phyloP scores from a whole-genome alignment of 805 yeast species.

The Candida nemodendra region DNA sequence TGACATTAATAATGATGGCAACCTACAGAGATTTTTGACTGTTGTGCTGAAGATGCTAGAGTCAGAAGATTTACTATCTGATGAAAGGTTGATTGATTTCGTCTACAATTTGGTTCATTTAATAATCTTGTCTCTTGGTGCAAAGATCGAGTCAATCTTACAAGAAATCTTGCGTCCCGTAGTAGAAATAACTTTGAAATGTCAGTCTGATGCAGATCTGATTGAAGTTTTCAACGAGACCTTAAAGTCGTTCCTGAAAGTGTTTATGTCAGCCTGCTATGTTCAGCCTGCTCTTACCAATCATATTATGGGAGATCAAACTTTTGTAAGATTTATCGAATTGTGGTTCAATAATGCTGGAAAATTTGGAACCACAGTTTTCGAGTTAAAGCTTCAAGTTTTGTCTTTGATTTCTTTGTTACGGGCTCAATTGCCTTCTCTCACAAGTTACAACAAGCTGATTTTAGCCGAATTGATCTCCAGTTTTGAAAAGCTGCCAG shows the following conservation, averaged over 20 bases:
- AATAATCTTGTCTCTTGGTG: conserved; percentile 17
- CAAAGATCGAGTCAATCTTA: conserved; percentile 18
- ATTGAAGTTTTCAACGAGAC: conserved; percentile 18
- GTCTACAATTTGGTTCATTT: conserved; percentile 15
- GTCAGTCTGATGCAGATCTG: conserved; percentile 14
- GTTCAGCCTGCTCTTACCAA: conserved; percentile 39
- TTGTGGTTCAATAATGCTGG: conserved; percentile 49
- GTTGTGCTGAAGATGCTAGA: conserved; percentile 21
- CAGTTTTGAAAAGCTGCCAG: conserved; percentile 45
- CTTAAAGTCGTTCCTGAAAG: conserved; percentile 35
- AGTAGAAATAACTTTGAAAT: conserved; percentile 34
- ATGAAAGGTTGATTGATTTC: conserved; percentile 23
- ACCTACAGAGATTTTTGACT: conserved; percentile 23
- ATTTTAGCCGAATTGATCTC: conserved; percentile 38
- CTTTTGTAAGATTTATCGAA: conserved; percentile 39
- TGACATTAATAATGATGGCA: conserved; percentile 14
- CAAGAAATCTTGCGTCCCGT: conserved; percentile 15
- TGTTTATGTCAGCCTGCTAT: conserved; percentile 40
- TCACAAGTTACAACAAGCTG: conserved; percentile 24
- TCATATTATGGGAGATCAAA: conserved; percentile 38
- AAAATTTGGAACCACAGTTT: conserved; percentile 47
- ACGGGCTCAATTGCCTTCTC: conserved; percentile 31
- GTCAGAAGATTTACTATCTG: conserved; percentile 17
- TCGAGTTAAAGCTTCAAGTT: conserved; percentile 54
- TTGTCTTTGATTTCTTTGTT: conserved; percentile 44